Base-by-base conservation (phyloP, 2,329 filamentous ascomycete species). In the Paecilomyces sp. region DNA sequence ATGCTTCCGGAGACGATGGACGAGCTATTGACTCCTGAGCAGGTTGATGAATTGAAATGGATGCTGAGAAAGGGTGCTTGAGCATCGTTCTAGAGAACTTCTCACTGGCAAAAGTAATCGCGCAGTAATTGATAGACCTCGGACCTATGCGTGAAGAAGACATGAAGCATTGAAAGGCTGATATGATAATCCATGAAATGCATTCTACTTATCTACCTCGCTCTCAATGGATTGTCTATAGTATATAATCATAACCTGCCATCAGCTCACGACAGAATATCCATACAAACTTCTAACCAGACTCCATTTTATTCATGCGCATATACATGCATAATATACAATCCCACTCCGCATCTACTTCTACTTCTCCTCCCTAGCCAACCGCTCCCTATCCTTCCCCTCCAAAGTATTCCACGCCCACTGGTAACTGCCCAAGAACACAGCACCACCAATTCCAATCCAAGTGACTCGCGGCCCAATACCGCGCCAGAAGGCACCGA, bases 341-440 rank as follows among this genome's bases (percentile, higher is more conserved):
- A 22, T 47, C 41, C 41, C 15, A 47, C n/a, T 15, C 13, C 15
- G 1, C n/a, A 28, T 24, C 22, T 22, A 25, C 13, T 25, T 24
- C 22, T 22, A 25, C 13, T 25, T 34, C 28, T 50, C 54, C 28
- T 58, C 34, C 25, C 41, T 57, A 57, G 36, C 65, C 60, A 22
- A 64, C 36, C 56, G 62, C 53, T 33, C 52, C 58, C 30, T 62
- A 58, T 53, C 60, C 64, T 59, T 69, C 5, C 80, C 78, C 58
- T 84, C 82, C 66, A 95, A 74, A 33, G 85, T 79, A 77, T 96
- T 96, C 67, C 88, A 88, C 24, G 87, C 89, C 85, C 88, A 94
- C 74, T 96, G 91, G 74, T 97, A 97, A 68, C 89, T 93, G 0
- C 93, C 94, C 70, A 97, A 75, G 78, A 99, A 99, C 34, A 99